Base-by-base conservation (phyloP, 2,329 filamentous ascomycete genomes). In the Ascochyta rabiei region DNA sequence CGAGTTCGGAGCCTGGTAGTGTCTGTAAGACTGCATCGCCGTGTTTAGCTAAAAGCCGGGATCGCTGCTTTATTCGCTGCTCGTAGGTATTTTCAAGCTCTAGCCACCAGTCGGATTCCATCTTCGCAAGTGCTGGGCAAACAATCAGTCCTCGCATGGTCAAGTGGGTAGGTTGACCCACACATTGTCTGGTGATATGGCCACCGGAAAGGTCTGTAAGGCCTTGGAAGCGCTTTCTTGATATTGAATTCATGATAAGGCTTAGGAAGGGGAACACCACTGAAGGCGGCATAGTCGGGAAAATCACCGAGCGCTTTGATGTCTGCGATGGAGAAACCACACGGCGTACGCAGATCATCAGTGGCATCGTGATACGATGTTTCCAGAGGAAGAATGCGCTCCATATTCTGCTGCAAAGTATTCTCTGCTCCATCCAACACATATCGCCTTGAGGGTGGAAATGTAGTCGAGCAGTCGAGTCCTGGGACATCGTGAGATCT, bases 111-210 rank as follows among this genome's bases (percentile, higher is more conserved):
- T 96, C 87, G 0, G 86, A 78, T 58, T 96, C 89, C 73, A 95
- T 77, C 63, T 91, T 96, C 38, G 84, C 87, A 8, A 93, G 78
- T 2, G 90, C 90, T 95, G 56, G 2, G 23, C 4, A 10, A 0
- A n/a, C 4, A 4, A 10, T 53, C 4, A 53, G 43, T 30, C 21
- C 4, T 2, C 19, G 10, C 9, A 13, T 2, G 2, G 24, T 6
- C 6, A 31, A 8, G 15, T 5, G 12, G 7, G 12, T 2, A 4
- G 3, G 8, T 4, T 1, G 6, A 81, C 87, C 64, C 83, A 93
- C 90, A 90, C 91, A 96, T 96, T 0, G 91, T 96, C 70, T 96
- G 91, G 69, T 95, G 90, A 69, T 96, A 96, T 0, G 82, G 79
- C 91, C 91, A 96, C 65, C 91, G 76, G 38, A 96, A 89, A 0